phyloP scores from a whole-genome alignment of 1,139 yeast genomes.

The Nematodospora anomalae region DNA sequence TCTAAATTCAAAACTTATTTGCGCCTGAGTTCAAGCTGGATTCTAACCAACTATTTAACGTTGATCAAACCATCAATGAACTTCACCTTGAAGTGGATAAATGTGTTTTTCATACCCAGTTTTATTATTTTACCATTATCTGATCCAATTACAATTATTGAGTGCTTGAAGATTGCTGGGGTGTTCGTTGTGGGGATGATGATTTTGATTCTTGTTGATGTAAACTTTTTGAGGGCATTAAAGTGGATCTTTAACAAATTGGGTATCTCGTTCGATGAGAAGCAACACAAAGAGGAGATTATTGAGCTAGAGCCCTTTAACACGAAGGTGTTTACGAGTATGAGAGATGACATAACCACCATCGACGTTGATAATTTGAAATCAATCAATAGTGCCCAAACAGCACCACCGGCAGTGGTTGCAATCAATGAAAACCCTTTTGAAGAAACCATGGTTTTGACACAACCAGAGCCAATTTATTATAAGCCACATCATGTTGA shows the following conservation, averaged over 20 bases:
- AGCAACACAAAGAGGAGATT: constrained; percentile 15
- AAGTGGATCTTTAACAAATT: constrained; percentile 23
- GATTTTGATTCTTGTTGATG: constrained; percentile 47
- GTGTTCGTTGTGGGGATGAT: constrained; percentile 68
- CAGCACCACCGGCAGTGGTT: constrained; percentile 10
- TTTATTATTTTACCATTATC: constrained; percentile 71
- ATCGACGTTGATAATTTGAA: constrained; percentile 28
- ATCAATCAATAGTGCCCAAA: constrained; percentile 14
- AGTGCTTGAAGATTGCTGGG: constrained; percentile 72
- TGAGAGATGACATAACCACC: constrained; percentile 40
- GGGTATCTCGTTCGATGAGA: constrained; percentile 18
- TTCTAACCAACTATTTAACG: constrained; percentile 43
- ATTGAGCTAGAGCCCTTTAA: constrained; percentile 6
- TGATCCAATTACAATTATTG: constrained; percentile 60
- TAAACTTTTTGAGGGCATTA: constrained; percentile 36
- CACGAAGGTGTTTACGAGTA: constrained; percentile 24
- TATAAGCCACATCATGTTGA: constrained; percentile 15
- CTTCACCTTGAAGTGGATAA: constrained; percentile 74
- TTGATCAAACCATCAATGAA: constrained; percentile 65
- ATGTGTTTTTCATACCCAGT: constrained; percentile 74
- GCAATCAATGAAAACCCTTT: constrained; percentile 19
- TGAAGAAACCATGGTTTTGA: constrained; percentile 7
- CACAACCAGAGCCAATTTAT: constrained; percentile 22
- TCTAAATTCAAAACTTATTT: constrained; percentile 13
- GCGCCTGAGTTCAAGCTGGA: constrained; percentile 32